Evolutionary conservation across 345 rosid species (phyloP), one percentile per base, ranked within the genome.

Genomic region (Garcia nutans): DNA sequence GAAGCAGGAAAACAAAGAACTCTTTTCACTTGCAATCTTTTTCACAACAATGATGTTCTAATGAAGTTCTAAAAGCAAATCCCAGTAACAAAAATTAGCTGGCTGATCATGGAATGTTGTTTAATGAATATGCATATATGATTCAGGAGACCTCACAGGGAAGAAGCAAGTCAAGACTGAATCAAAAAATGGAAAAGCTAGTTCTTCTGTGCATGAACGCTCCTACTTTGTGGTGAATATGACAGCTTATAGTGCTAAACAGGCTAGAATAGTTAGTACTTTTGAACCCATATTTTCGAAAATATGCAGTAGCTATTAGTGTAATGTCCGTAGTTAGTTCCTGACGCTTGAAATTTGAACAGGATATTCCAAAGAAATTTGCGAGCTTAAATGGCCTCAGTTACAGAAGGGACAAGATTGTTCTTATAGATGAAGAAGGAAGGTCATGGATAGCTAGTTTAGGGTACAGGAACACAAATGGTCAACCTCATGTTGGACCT

Each of bases 341-440:
- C 41, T 60, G 19, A 59, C 15, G 5, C 10, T 26, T 52, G 15
- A 22, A 23, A 3, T 37, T 65, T 22, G 8, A 56, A 65, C 78
- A 75, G 78, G 5, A 31, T 0, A 26, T 76, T 31, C 78, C 78
- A 13, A n/a, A 1, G 73, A 58, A 26, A 20, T 76, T 76, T 22
- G 47, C 78, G 20, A 28, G 9, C 61, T 33, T 3, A n/a, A 33
- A 74, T 56, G 49, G 62, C 42, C 68, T 76, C 50, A 13, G 6
- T 4, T 3, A 28, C 11, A 45, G 47, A 59, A 2, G 19, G 33
- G 15, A 58, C 70, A 52, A 76, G 68, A 50, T 45, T 12, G 6
- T 68, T 68, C 65, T 77, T 54, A 17, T 61, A 44, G 50, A 77
- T 64, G 33, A 71, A 44, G 16, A 71, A 57, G 76, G 66, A 22